Conservation (phyloP, 768 basidiomycete species). For the Lentinula boryana region DNA sequence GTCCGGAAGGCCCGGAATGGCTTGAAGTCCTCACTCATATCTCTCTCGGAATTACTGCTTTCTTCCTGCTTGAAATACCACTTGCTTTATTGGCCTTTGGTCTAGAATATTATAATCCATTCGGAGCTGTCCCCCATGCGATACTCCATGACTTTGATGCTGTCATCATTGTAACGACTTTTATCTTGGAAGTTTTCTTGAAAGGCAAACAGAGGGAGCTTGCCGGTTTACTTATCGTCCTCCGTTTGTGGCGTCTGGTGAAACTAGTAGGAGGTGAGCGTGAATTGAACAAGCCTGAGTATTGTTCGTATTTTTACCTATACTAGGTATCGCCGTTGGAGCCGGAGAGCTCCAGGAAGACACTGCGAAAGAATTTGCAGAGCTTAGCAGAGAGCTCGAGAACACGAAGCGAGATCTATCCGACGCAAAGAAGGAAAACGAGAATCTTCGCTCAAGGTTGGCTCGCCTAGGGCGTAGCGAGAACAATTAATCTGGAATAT, state of each 20-base stretch:
- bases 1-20: slow-evolving; percentile 48
- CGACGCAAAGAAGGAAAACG: slow-evolving; percentile 47
- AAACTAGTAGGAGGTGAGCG: slow-evolving; percentile 55
- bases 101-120: slow-evolving; percentile 54
- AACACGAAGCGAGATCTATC: slow-evolving; percentile 36
- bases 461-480: slow-evolving; percentile 17
- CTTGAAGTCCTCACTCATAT: slow-evolving; percentile 54
- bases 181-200: slow-evolving; percentile 64
- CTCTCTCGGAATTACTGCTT: slow-evolving; percentile 61
- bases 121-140: slow-evolving; percentile 46
- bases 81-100: slow-evolving; percentile 65
- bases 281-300: neutral
- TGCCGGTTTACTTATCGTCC: slow-evolving; percentile 59
- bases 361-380: slow-evolving; percentile 38
- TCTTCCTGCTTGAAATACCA: slow-evolving; percentile 79
- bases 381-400: slow-evolving; percentile 43
- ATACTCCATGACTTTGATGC: slow-evolving; percentile 72
- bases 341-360: slow-evolving; percentile 67
- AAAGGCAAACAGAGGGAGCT: slow-evolving; percentile 67
- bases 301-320: neutral
- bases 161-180: slow-evolving; percentile 63
- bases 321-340: slow-evolving; percentile 66
- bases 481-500: slow-evolving; percentile 11
- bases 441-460: slow-evolving; percentile 38
- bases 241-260: slow-evolving; percentile 78